Percentiles rank a stretch among this genome's conserved stretches.
Conservation (phyloP, 1,284 basidiomycete species). For the Exsudoporus floridanus region DNA sequence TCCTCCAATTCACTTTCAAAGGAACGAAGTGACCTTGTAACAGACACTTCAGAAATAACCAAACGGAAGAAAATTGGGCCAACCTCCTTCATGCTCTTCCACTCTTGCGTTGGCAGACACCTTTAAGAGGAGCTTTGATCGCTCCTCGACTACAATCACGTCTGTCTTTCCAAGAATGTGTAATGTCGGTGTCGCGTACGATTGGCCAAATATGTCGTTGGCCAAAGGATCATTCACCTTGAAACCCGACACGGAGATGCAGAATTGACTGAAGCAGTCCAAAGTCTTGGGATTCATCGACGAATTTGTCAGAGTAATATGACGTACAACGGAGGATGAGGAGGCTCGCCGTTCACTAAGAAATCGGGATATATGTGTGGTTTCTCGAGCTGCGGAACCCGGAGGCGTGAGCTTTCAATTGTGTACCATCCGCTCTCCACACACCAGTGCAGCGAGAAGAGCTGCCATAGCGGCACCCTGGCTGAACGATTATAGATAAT, state of each 20-base stretch:
- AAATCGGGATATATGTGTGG: conserved; percentile 59
- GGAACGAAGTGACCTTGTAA: conserved; percentile 84
- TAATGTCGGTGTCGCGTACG: conserved; percentile 71
- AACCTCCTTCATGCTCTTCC: conserved; percentile 76
- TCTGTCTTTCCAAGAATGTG: conserved; percentile 83
- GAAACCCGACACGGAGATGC: conserved; percentile 70
- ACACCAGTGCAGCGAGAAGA: conserved; percentile 69
- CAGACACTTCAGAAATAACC: background rate
- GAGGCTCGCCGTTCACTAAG: conserved; percentile 60
- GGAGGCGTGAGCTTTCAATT: background rate
- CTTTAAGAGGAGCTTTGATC: conserved; percentile 55
- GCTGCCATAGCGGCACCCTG: conserved; percentile 84
- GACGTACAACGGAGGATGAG: conserved; percentile 68
- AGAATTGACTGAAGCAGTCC: conserved; percentile 54
- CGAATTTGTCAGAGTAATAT: background rate
- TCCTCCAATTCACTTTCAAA: conserved; percentile 70
- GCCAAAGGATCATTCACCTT: conserved; percentile 49
- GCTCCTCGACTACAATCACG: conserved; percentile 70
- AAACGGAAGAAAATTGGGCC: conserved; percentile 16
- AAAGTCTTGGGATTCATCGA: background rate
- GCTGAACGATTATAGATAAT: conserved; percentile 37
- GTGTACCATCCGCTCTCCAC: background rate
- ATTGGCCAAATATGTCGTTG: conserved; percentile 54
- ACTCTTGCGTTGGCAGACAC: conserved; percentile 60
- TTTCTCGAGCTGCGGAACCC: conserved; percentile 26